phyloP scores from a whole-genome alignment of 495 filamentous ascomycete genomes.

The Chaetomidium leptoderma region DNA sequence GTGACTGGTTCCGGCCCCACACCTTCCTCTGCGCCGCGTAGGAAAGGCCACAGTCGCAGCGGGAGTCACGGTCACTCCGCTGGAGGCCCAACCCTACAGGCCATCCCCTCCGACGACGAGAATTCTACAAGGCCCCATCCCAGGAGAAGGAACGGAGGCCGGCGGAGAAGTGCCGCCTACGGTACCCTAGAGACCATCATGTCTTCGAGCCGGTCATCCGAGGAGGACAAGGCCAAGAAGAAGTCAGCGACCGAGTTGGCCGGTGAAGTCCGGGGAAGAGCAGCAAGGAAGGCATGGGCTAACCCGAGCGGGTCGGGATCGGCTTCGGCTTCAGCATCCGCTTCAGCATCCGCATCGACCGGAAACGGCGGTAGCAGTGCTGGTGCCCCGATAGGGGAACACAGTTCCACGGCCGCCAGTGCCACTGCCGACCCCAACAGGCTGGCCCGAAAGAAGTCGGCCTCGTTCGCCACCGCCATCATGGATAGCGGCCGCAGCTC shows the following conservation, averaged over 20 bases:
- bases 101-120: constrained; percentile 48
- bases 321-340: constrained; percentile 9
- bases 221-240: constrained; percentile 49
- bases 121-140: constrained; percentile 19
- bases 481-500: constrained; percentile 31
- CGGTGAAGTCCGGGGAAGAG: constrained; percentile 47
- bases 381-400: background rate
- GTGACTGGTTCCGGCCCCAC: constrained; percentile 10
- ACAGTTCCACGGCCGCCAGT: background rate
- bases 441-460: constrained; percentile 39
- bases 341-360: constrained; percentile 11
- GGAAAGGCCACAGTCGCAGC: constrained; percentile 23
- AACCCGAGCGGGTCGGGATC: constrained; percentile 16
- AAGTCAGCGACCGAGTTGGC: constrained; percentile 48
- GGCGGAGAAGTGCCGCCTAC: constrained; percentile 46
- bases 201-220: constrained; percentile 52
- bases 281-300: constrained; percentile 28
- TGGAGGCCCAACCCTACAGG: constrained; percentile 46
- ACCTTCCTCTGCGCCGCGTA: constrained; percentile 18
- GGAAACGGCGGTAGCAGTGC: constrained; percentile 8
- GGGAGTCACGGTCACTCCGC: constrained; percentile 3
- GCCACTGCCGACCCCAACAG: constrained; percentile 4
- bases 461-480: constrained; percentile 45
- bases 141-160: constrained; percentile 29
- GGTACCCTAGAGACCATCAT: constrained; percentile 56